Base-by-base conservation (phyloP, 2,329 filamentous ascomycete genomes). In the Pseudogymnoascus destructans region DNA sequence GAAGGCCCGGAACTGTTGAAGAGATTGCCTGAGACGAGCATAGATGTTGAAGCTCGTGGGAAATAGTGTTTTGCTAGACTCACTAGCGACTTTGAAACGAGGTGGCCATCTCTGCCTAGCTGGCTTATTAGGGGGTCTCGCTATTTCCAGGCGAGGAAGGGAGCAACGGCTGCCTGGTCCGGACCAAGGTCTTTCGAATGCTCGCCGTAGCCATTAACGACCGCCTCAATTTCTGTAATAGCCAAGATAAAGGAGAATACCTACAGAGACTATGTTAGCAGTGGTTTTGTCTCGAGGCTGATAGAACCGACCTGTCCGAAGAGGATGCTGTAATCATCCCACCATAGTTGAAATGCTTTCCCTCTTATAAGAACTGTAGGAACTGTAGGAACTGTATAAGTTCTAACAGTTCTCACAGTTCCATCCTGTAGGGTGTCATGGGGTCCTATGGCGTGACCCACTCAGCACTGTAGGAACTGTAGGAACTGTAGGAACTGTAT, bases 41-140 rank as follows among this genome's bases (percentile, higher is more conserved):
- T 63, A 10, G 59, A 62, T 25, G 2, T 42, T 62, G 13, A 49
- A 63, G 13, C 55, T 63, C 6, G 59, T 62, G 6, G 61, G 60
- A n/a, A 63, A 63, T 30, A 58, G 57, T 23, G 58, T 57, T 8
- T 17, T 59, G 1, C 61, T 63, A 8, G 64, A 65, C 21, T 63
- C 62, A 1, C n/a, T 64, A 7, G 56, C n/a, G 5, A 59, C 63
- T 19, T 25, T 58, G 2, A 40, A 49, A 9, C 59, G 57, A 15
- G 62, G 63, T 1, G 61, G 63, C 10, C 58, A 59, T 8, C 19
- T 65, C 2, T 63, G 57, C 30, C 42, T 60, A 2, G 64, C 62
- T 19, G 63, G 64, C 1, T 65, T 55, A 8, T 57, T 65, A 2
- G 64, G 64, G 7, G 64, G 64, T 0, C 61, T 65, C 8, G 61